Base-by-base conservation (phyloP, 1,139 yeast species). In the Yamadazyma aaseri region DNA sequence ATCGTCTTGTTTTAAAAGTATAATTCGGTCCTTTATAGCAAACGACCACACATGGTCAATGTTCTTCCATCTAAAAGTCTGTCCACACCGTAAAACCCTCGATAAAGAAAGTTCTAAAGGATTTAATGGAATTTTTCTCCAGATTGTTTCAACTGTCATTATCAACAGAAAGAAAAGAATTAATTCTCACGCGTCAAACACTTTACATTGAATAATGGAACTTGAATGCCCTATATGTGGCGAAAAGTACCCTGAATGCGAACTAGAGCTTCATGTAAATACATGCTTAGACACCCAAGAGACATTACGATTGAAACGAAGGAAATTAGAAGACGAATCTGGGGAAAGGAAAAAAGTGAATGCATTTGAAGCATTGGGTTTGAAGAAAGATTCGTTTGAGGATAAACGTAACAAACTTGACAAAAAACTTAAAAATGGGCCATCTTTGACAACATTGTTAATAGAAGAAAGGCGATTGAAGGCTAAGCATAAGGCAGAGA, bases 41-140 rank as follows among this genome's bases (percentile, higher is more conserved):
- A 81, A 79, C 0, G 83, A 72, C 87, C 87, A 81, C 1, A 73
- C 64, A 34, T 70, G 60, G 44, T 76, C 66, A 32, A 77, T 63
- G 41, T 71, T 74, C 49, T 77, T 77, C 87, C 87, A 81, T 35
- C 86, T 60, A 47, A 85, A 85, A 0, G 94, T 80, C 56, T 90
- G 97, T 0, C 97, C 97, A 53, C 96, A 86, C 36, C 95, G 71
- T 26, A 90, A 67, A 0, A 89, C 94, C 33, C 79, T 76, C 5
- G 78, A 60, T n/a, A 89, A 57, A 21, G 72, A 60, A 1, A 87
- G 63, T 46, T 87, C 96, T 0, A 40, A 32, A n/a, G 47, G 50
- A 6, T 41, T 43, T 2, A 60, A 41, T 1, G 58, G 51, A 5
- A 60, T 20, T 17, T 39, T 49, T 23, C 45, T 56, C 66, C 66